These are phyloP conservation scores for Kluyveromyces wickerhamii DNA, from an alignment of 805 yeast genomes.

Conservation along the genomic window DNA sequence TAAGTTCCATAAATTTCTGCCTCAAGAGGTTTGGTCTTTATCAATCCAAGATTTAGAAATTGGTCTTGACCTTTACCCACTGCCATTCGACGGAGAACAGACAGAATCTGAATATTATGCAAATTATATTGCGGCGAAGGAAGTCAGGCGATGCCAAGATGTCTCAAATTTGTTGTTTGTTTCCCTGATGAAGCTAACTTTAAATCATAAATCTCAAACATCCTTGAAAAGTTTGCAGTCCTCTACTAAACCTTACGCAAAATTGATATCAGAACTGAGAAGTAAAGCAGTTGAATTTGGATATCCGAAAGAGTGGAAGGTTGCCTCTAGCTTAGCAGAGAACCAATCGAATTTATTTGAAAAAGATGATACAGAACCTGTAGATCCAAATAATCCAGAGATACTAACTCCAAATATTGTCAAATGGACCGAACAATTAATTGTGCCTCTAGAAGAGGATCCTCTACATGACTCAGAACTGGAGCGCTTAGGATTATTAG, in stretches of 20 bases:
- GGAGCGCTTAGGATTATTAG: slow-evolving; percentile 20
- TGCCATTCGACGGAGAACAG: slow-evolving; percentile 9
- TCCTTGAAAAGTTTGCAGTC: slow-evolving; percentile 9
- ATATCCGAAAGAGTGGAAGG: slow-evolving; percentile 25
- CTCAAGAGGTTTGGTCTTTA: slow-evolving; percentile 16
- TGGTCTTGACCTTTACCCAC: slow-evolving; percentile 23
- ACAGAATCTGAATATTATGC: slow-evolving; percentile 17
- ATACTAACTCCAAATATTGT: slow-evolving; percentile 17
- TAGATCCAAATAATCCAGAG: slow-evolving; percentile 15
- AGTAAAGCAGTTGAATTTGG: slow-evolving; percentile 22
- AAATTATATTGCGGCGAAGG: slow-evolving; percentile 15
- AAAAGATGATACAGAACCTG: slow-evolving; percentile 14
- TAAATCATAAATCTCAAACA: slow-evolving; percentile 9
- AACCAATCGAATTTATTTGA: slow-evolving; percentile 6
- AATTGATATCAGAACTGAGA: slow-evolving; percentile 17
- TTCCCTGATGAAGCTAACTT: slow-evolving; percentile 19
- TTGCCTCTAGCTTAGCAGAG: slow-evolving; percentile 6
- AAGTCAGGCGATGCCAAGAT: slow-evolving; percentile 18
- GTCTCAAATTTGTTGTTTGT: slow-evolving; percentile 23
- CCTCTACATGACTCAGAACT: slow-evolving; percentile 18
- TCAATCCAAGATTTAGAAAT: slow-evolving; percentile 28
- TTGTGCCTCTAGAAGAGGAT: slow-evolving; percentile 14
- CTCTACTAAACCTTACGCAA: slow-evolving; percentile 18
- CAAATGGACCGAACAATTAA: slow-evolving; percentile 13
- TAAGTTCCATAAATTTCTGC: slow-evolving; percentile 21